Evolutionary conservation across 1,139 yeast species (phyloP).

Genomic region (Debaryomycetaceae sp.): DNA sequence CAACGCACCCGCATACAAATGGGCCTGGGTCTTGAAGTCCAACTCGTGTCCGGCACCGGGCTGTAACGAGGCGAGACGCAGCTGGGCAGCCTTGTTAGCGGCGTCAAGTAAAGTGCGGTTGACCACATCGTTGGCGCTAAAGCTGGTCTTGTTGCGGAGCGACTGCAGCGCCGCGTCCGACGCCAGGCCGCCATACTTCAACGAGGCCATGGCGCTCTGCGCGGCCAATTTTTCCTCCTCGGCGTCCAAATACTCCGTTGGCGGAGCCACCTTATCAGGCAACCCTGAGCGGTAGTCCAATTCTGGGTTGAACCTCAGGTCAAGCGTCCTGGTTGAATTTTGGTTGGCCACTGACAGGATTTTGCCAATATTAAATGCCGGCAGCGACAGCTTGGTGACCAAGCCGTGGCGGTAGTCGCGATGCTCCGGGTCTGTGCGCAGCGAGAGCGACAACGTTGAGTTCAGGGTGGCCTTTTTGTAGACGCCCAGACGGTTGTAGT

Average conservation of each 20-base stretch:
- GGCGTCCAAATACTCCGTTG: slow-evolving; percentile 24
- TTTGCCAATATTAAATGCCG: slow-evolving; percentile 36
- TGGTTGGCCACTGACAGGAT: slow-evolving; percentile 41
- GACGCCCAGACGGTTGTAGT: slow-evolving; percentile 33
- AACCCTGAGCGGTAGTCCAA: slow-evolving; percentile 43
- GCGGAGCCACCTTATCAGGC: slow-evolving; percentile 15
- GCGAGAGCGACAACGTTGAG: slow-evolving; percentile 42
- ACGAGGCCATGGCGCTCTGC: slow-evolving; percentile 34
- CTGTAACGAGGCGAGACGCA: slow-evolving; percentile 39
- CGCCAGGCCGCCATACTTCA: slow-evolving; percentile 25
- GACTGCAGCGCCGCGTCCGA: slow-evolving; percentile 22
- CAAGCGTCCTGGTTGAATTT: slow-evolving; percentile 38
- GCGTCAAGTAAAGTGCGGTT: slow-evolving; percentile 55
- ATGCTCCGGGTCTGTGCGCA: slow-evolving; percentile 45
- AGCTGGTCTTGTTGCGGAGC: slow-evolving; percentile 29
- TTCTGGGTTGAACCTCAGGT: slow-evolving; percentile 42
- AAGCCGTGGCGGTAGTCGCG: slow-evolving; percentile 44
- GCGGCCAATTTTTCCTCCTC: slow-evolving; percentile 35
- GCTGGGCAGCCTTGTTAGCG: slow-evolving; percentile 58
- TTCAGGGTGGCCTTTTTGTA: slow-evolving; percentile 39
- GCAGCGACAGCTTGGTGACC: slow-evolving; percentile 25
- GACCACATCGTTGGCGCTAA: slow-evolving; percentile 42
- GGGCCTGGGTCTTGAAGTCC: slow-evolving; percentile 40
- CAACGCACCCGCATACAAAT: slow-evolving; percentile 41
- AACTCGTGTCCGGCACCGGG: too few species aligned